Percentiles rank a stretch among this genome's conserved stretches.
phyloP scores from a whole-genome alignment of 805 yeast species.

The Kuraishia cidri region DNA sequence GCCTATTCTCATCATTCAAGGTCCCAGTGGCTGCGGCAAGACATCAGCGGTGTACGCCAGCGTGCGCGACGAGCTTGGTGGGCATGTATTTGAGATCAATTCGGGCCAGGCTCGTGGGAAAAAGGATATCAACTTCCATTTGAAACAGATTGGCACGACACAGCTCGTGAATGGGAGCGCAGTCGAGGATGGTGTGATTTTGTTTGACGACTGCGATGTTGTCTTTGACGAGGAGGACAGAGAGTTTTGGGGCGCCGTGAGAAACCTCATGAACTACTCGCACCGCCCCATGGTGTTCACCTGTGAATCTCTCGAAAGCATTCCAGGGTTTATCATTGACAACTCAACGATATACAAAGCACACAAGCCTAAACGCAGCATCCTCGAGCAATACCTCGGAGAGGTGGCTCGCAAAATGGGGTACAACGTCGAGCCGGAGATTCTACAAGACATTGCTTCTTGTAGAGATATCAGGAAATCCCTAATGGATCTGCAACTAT shows the following conservation, averaged over 20 bases:
- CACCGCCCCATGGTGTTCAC: constrained; percentile 24
- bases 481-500: constrained; percentile 18
- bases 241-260: constrained; percentile 71
- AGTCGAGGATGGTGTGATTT: constrained; percentile 29
- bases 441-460: constrained; percentile 8
- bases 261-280: constrained; percentile 38
- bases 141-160: constrained; percentile 79
- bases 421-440: constrained; percentile 9
- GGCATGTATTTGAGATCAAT: constrained; percentile 77
- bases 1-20: constrained; percentile 60
- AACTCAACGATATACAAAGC: constrained; percentile 18
- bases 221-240: constrained; percentile 68
- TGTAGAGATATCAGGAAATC: constrained; percentile 15
- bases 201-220: constrained; percentile 82
- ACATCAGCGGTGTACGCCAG: constrained; percentile 65
- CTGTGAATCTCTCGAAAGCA: constrained; percentile 11
- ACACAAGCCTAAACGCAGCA: constrained; percentile 3
- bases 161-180: constrained; percentile 44
- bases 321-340: constrained; percentile 16
- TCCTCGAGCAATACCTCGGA: constrained; percentile 14
- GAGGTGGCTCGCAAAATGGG: constrained; percentile 16
- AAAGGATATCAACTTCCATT: constrained; percentile 53
- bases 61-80: constrained; percentile 43
- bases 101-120: constrained; percentile 66
- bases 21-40: constrained; percentile 73